phyloP scores from a whole-genome alignment of 2,329 filamentous ascomycete species.

The Endothia cerciana region DNA sequence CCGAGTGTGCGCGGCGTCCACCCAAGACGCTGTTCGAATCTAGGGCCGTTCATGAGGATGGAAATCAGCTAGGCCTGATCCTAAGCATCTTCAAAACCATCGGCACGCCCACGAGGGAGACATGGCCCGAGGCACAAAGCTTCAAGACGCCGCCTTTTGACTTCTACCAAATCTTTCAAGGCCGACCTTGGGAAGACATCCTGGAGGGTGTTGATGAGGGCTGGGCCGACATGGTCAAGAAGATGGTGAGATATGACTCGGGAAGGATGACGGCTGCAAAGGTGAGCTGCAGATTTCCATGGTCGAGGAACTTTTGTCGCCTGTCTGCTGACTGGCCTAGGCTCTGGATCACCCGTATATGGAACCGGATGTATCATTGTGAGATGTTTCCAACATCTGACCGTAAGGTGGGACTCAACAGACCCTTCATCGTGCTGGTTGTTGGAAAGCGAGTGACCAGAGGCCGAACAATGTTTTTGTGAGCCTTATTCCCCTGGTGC shows the following conservation, averaged over 20 bases:
- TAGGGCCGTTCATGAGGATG: conserved; percentile 72
- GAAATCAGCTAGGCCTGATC: conserved; percentile 89
- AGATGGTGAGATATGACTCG: conserved; percentile 74
- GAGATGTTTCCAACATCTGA: neutral
- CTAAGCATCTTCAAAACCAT: conserved; percentile 90
- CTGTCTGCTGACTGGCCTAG: neutral
- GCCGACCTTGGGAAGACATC: conserved; percentile 69
- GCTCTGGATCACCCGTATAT: conserved; percentile 8
- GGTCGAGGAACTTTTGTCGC: neutral
- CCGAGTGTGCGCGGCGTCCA: conserved; percentile 66
- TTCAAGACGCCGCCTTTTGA: conserved; percentile 83
- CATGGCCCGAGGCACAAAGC: conserved; percentile 77
- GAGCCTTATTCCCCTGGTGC: neutral
- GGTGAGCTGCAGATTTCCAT: conserved; percentile 42
- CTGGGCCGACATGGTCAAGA: conserved; percentile 67
- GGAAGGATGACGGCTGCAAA: conserved; percentile 68
- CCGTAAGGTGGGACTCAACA: neutral
- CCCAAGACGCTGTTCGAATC: conserved; percentile 79
- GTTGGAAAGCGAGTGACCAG: neutral
- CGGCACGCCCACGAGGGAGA: conserved; percentile 79
- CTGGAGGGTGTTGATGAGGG: conserved; percentile 62
- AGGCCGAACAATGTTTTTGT: neutral
- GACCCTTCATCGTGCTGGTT: neutral
- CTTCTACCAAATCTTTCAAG: conserved; percentile 78
- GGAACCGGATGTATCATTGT: neutral